phyloP scores from a whole-genome alignment of 2,329 filamentous ascomycete species.

The Fusarium sp. region DNA sequence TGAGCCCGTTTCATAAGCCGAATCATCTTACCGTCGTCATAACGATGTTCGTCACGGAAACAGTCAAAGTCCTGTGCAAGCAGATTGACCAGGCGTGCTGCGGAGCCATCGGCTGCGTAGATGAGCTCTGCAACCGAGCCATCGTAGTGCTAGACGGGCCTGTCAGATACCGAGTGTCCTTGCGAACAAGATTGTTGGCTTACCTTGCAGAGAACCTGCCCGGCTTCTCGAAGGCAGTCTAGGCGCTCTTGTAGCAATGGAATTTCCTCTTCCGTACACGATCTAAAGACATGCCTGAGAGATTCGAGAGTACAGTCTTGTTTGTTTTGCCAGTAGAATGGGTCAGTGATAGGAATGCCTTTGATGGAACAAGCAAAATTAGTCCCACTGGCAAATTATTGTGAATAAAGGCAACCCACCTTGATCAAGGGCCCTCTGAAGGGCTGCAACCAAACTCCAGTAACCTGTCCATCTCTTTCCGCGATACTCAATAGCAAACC shows the following conservation, averaged over 20 bases:
- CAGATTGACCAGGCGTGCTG: slow-evolving; percentile 84
- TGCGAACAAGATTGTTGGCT: slow-evolving; percentile 25
- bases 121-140: slow-evolving; percentile 80
- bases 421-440: slow-evolving; percentile 90
- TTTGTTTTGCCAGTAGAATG: slow-evolving; percentile 84
- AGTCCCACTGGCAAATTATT: slow-evolving; percentile 3
- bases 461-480: slow-evolving; percentile 91
- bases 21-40: slow-evolving; percentile 76
- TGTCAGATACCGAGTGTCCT: neutral
- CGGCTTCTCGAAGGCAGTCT: slow-evolving; percentile 82
- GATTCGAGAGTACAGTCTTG: slow-evolving; percentile 78
- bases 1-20: slow-evolving; percentile 93
- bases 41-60: slow-evolving; percentile 83
- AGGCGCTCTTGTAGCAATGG: slow-evolving; percentile 83
- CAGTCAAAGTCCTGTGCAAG: slow-evolving; percentile 83
- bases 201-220: slow-evolving; percentile 80
- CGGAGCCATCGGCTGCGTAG: slow-evolving; percentile 77
- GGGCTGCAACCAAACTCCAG: slow-evolving; percentile 87
- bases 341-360: slow-evolving; percentile 89
- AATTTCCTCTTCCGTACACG: slow-evolving; percentile 85
- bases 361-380: neutral
- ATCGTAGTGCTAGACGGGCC: slow-evolving; percentile 69
- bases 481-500: slow-evolving; percentile 84
- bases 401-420: slow-evolving; percentile 52
- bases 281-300: slow-evolving; percentile 82